Base-by-base conservation (phyloP, 75 land plant species). In the Selaginella moellendorffii region DNA sequence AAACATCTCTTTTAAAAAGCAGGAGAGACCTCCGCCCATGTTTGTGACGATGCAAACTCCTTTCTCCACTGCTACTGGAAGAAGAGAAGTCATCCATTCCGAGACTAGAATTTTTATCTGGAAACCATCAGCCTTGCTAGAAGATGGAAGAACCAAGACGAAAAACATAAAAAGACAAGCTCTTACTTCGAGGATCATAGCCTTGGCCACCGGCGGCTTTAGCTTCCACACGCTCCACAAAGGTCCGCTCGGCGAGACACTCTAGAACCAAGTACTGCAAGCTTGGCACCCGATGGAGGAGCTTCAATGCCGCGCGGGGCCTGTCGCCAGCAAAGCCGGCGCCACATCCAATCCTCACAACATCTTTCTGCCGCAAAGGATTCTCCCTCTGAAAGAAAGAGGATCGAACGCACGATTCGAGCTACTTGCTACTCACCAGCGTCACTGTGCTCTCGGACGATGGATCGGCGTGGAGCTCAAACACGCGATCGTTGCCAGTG, bases 271-370 rank as follows among this genome's bases (percentile, higher is more conserved):
- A 68, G 66, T 91, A 91, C 53, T 91, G 66, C 62, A 91, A 54
- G 10, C 76, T 62, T 28, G 78, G 72, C 0, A 91, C 88, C 61
- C 71, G 76, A 2, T 73, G 68, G 54, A 91, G 86, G 60, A 91
- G 73, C 58, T 78, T 81, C 1, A 88, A 76, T 19, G 97, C 93
- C 31, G 86, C 88, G 65, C 54, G 9, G 2, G 97, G 93, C 54
- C 97, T 71, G 58, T 91, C 97, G 1, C 97, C 97, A 29, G 82
- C 81, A 65, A 91, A 91, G 12, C 97, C 97, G 17, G 97, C 97
- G 20, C 97, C 97, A 71, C 97, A 87, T 8, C 93, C 97, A 28
- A 91, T 74, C 31, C 69, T 68, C 26, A 91, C 78, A 26, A 76
- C 82, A 1, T 85, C 83, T 60, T 72, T 87, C 28, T 71, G 64